Evolutionary conservation across 1,284 basidiomycete genomes (phyloP), one percentile per base, ranked within the genome.

Genomic region (Irpex sp.): DNA sequence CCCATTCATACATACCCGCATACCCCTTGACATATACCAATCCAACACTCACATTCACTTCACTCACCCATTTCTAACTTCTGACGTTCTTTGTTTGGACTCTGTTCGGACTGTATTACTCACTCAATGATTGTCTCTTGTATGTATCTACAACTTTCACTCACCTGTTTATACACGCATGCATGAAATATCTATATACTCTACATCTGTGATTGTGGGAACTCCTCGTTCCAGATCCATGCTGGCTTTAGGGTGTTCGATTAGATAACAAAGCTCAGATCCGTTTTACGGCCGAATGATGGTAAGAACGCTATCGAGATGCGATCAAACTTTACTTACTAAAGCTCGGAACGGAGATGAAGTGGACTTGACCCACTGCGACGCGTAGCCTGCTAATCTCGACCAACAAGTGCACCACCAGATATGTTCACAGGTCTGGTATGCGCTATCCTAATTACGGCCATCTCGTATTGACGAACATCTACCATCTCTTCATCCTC

Each of bases 341-440:
- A 6, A 17, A 19, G 17, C 43, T 17, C 19, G 49, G 19, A 8
- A 17, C 17, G 49, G 49, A 50, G 49, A 50, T 19, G 49, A 43
- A 43, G 39, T 43, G 39, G 8, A 50, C 49, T 21, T 50, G 49
- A 31, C 31, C 31, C 31, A 2, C 31, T 31, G 31, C 31, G 31
- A 3, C 31, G 31, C 31, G 31, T 31, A 31, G 31, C 31, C 31
- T 31, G 31, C 31, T 31, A 5, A 31, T n/a, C 17, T n/a, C 9
- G n/a, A 17, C 7, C 1, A 50, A 17, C n/a, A 19, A 50, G 2
- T 7, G 1, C 47, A 50, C 1, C 47, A n/a, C 9, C 9, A 54
- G 33, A 55, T 21, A 87, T 89, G 87, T 89, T 89, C 73, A 90
- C 88, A 66, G 88, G 88, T 70, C 80, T 90, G 76, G 88, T 88